phyloP scores from a whole-genome alignment of 345 rosid genomes.

The Raphanus raphanistrum region DNA sequence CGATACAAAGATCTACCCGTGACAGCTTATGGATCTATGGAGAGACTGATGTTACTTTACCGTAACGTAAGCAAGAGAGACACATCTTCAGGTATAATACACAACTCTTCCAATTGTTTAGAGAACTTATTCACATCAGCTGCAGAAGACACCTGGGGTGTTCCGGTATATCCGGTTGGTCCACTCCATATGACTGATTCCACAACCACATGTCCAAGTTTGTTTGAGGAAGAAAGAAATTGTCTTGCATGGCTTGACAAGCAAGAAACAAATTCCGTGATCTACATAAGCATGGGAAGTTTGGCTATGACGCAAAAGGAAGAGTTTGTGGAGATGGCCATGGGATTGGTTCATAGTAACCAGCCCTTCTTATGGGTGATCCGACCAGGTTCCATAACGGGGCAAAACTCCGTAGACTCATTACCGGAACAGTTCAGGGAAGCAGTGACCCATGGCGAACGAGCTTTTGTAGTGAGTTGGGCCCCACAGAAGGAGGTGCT shows the following conservation, averaged over 20 bases:
- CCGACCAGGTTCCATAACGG: constrained; percentile 33
- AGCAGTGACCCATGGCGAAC: constrained; percentile 25
- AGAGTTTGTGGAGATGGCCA: constrained; percentile 40
- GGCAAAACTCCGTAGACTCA: neutral
- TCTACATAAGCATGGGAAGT: constrained; percentile 45
- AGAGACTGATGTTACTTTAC: constrained; percentile 14
- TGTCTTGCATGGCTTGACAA: constrained; percentile 44
- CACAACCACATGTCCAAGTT: neutral
- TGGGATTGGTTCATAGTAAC: constrained; percentile 38
- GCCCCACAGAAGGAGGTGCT: constrained; percentile 50
- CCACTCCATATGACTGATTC: constrained; percentile 29
- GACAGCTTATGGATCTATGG: constrained; percentile 15
- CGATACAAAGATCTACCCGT: constrained; percentile 34
- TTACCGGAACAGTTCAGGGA: constrained; percentile 31
- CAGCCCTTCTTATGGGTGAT: constrained; percentile 47
- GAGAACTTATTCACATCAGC: constrained; percentile 25
- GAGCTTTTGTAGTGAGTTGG: constrained; percentile 50
- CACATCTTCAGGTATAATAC: constrained; percentile 34
- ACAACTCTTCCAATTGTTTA: constrained; percentile 32
- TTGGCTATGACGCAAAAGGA: constrained; percentile 12
- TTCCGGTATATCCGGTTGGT: constrained; percentile 34
- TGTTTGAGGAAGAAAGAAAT: constrained; percentile 30
- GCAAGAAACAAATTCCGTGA: constrained; percentile 36
- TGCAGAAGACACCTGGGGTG: constrained; percentile 10
- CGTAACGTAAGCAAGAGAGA: neutral